Evolutionary conservation across 148 eudicot genomes (phyloP).

Genomic region (Chenopodium album): DNA sequence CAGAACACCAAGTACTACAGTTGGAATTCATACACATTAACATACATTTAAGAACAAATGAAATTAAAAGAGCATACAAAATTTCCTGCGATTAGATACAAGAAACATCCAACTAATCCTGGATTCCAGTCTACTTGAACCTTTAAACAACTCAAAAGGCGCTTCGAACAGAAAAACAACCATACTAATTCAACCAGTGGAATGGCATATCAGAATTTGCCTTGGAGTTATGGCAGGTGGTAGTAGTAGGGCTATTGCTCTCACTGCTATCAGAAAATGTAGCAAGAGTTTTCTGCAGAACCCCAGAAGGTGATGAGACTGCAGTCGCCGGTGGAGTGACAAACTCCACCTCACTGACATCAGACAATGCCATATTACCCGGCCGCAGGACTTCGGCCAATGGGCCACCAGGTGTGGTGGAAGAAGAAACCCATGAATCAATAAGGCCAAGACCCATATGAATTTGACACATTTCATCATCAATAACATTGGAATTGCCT

Average conservation of each 20-base stretch:
- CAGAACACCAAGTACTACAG: constrained; percentile 21
- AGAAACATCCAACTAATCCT: constrained; percentile 30
- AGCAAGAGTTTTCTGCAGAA: constrained; percentile 45
- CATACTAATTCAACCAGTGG: constrained; percentile 41
- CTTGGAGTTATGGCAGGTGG: constrained; percentile 30
- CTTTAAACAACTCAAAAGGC: neutral
- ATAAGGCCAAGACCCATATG: constrained; percentile 40
- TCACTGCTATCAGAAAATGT: constrained; percentile 64
- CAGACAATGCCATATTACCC: constrained; percentile 25
- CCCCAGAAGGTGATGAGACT: constrained; percentile 60
- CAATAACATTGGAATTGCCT: constrained; percentile 26
- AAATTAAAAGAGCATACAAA: constrained; percentile 23
- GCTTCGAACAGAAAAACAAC: neutral
- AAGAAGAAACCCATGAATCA: constrained; percentile 39
- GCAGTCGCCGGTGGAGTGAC: constrained; percentile 39
- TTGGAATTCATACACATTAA: constrained; percentile 4
- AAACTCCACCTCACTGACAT: constrained; percentile 22
- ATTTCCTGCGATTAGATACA: constrained; percentile 34
- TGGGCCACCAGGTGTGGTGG: constrained; percentile 64
- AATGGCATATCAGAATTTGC: constrained; percentile 41
- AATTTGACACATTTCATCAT: constrained; percentile 41
- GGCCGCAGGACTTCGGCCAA: constrained; percentile 66
- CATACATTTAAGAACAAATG: neutral
- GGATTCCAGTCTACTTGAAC: constrained; percentile 9
- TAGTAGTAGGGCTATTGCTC: constrained; percentile 42